phyloP scores from a whole-genome alignment of 371 early-diverging fungal species.

The Actinomortierella ambigua region DNA sequence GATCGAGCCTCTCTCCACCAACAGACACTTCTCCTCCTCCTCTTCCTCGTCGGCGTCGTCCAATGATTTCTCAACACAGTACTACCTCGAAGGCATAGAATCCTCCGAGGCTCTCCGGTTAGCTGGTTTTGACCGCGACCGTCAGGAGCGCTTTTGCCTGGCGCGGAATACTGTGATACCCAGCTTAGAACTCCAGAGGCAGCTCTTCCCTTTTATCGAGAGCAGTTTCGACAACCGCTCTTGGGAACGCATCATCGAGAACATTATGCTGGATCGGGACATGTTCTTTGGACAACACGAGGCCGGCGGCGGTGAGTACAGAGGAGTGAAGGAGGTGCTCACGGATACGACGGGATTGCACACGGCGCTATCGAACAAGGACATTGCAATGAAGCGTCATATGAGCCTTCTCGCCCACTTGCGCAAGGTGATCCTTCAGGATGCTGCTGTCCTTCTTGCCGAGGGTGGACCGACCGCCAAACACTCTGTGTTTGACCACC shows the following conservation, averaged over 20 bases:
- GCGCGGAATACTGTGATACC: not conserved
- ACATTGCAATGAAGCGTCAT: not conserved
- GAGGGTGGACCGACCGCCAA: not conserved
- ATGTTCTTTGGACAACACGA: not conserved
- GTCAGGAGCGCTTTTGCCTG: conserved; percentile 1
- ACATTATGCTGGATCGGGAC: conserved; percentile 4
- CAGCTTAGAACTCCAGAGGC: not conserved
- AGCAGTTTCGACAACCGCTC: not conserved
- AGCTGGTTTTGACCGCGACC: not conserved
- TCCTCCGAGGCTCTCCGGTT: too few species aligned
- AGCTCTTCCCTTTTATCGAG: conserved; percentile 3
- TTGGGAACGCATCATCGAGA: conserved; percentile 1
- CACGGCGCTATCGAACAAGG: conserved; percentile 1
- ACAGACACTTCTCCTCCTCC: too few species aligned
- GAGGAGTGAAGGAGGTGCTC: not conserved
- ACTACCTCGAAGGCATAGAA: too few species aligned
- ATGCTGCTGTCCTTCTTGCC: conserved; percentile 4
- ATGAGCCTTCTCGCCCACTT: conserved; percentile 2
- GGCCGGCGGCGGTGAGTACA: not conserved
- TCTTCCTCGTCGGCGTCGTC: too few species aligned
- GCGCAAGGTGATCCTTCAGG: conserved; percentile 5
- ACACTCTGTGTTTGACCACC: conserved; percentile 1
- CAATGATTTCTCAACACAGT: too few species aligned
- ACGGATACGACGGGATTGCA: too few species aligned
- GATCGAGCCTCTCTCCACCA: too few species aligned